Conservation (phyloP, 805 yeast species). For the Candida maris region DNA sequence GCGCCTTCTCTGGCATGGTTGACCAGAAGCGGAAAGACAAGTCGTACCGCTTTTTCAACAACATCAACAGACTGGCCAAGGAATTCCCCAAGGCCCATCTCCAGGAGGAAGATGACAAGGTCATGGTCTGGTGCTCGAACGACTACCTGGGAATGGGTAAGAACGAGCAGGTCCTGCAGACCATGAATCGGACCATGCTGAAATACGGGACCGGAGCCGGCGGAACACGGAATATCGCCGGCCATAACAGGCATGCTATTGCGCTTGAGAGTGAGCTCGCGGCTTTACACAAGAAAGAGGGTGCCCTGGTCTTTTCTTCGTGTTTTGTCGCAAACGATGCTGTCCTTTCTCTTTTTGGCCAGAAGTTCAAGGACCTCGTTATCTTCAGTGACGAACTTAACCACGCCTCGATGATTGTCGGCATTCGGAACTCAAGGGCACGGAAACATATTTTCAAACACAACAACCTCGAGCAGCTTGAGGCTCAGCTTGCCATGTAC, state of each 20-base stretch:
- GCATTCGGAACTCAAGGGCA: slow-evolving; percentile 86
- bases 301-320: slow-evolving; percentile 90
- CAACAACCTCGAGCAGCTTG: slow-evolving; percentile 82
- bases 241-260: slow-evolving; percentile 91
- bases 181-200: slow-evolving; percentile 76
- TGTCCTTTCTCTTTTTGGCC: slow-evolving; percentile 84
- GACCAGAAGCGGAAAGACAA: slow-evolving; percentile 76
- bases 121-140: slow-evolving; percentile 98
- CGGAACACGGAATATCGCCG: slow-evolving; percentile 98
- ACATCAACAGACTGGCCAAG: slow-evolving; percentile 90
- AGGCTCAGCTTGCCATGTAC: slow-evolving; percentile 67
- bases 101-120: slow-evolving; percentile 68
- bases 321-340: slow-evolving; percentile 98
- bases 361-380: slow-evolving; percentile 83
- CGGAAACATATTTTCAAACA: slow-evolving; percentile 89
- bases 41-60: slow-evolving; percentile 94
- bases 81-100: slow-evolving; percentile 95
- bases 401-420: slow-evolving; percentile 98
- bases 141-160: slow-evolving; percentile 95
- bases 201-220: slow-evolving; percentile 99
- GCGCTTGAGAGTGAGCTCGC: slow-evolving; percentile 83
- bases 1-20: slow-evolving; percentile 64
- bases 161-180: slow-evolving; percentile 64
- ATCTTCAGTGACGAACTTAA: slow-evolving; percentile 89
- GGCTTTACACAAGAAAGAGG: slow-evolving; percentile 88